A percentile compares a stretch with the other conserved stretches of the same genome.
Evolutionary conservation across 495 filamentous ascomycete genomes (phyloP).

Genomic region (Neurospora hispaniola): DNA sequence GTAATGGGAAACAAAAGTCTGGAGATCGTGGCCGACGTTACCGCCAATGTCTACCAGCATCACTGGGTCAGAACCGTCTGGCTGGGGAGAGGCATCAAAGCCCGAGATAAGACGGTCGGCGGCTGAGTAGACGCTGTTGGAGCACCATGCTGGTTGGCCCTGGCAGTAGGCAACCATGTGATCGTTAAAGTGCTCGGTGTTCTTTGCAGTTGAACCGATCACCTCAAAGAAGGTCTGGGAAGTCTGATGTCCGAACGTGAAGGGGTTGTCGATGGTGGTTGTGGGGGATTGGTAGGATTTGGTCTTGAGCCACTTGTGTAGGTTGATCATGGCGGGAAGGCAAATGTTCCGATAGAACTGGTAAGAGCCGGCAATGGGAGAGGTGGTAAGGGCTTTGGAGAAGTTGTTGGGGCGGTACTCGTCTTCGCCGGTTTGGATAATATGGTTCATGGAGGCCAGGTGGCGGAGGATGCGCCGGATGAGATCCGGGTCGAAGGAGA

Average conservation of each 20-base stretch:
- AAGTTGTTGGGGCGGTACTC: slow-evolving; percentile 37
- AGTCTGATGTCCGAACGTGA: slow-evolving; percentile 22
- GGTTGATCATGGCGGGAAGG: slow-evolving; percentile 8
- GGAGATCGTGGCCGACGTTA: slow-evolving; percentile 39
- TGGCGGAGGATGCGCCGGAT: slow-evolving; percentile 35
- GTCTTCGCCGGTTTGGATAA: slow-evolving; percentile 33
- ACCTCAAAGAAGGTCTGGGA: slow-evolving; percentile 18
- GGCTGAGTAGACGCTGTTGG: slow-evolving; percentile 36
- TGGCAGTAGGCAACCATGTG: slow-evolving; percentile 41
- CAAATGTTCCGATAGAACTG: slow-evolving; percentile 11
- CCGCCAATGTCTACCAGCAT: slow-evolving; percentile 49
- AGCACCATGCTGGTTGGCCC: slow-evolving; percentile 43
- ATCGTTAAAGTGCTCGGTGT: slow-evolving; percentile 33
- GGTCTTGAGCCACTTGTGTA: slow-evolving; percentile 17
- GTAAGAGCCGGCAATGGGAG: slow-evolving; percentile 19
- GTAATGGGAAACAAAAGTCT: slow-evolving; percentile 28
- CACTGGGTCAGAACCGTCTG: background rate
- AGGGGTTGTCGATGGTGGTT: slow-evolving; percentile 16
- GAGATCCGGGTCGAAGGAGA: slow-evolving; percentile 6
- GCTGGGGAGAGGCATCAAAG: slow-evolving; percentile 10
- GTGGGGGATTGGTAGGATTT: slow-evolving; percentile 16
- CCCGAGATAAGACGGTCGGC: slow-evolving; percentile 26
- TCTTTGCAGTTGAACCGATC: slow-evolving; percentile 14
- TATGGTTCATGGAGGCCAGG: slow-evolving; percentile 38
- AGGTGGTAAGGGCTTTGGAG: slow-evolving; percentile 27